Evolutionary conservation across 2,329 filamentous ascomycete species (phyloP).

Genomic region (Chrysoporthe cubensis): DNA sequence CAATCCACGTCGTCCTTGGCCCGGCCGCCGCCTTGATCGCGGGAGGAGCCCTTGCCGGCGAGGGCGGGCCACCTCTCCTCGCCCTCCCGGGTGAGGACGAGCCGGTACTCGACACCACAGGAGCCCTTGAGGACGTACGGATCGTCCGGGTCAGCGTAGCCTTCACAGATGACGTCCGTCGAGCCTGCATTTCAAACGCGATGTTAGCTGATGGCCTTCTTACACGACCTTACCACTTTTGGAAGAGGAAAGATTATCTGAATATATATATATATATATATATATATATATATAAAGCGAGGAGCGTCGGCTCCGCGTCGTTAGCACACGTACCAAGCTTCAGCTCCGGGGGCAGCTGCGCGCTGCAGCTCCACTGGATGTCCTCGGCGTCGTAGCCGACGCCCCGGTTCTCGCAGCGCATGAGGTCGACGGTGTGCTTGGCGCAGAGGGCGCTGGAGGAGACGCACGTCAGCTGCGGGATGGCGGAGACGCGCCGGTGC

Average conservation of each 20-base stretch:
- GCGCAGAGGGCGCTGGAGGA: slow-evolving; percentile 67
- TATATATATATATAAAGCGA: too few species aligned
- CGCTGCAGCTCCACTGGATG: slow-evolving; percentile 87
- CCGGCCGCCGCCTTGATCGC: slow-evolving; percentile 32
- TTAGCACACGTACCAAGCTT: slow-evolving; percentile 59
- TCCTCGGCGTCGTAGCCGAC: slow-evolving; percentile 78
- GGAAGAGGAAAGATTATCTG: too few species aligned
- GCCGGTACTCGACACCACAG: slow-evolving; percentile 87
- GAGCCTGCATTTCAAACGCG: slow-evolving; percentile 6
- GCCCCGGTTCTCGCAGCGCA: slow-evolving; percentile 90
- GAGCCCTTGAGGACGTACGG: slow-evolving; percentile 87
- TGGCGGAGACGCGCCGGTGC: slow-evolving; percentile 73
- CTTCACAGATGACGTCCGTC: slow-evolving; percentile 71
- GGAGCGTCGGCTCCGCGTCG: too few species aligned
- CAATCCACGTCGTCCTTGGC: slow-evolving; percentile 34
- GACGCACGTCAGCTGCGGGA: slow-evolving; percentile 80
- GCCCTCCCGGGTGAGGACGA: slow-evolving; percentile 77
- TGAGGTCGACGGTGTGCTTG: slow-evolving; percentile 75
- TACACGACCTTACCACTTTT: not conserved
- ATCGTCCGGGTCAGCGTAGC: slow-evolving; percentile 77
- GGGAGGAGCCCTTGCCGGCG: slow-evolving; percentile 41
- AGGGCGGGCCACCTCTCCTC: slow-evolving; percentile 69
- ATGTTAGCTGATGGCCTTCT: not conserved
- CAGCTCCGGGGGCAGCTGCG: slow-evolving; percentile 62
- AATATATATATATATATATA: too few species aligned